These are phyloP conservation scores for Corymbia citriodora DNA, from an alignment of 441 rosid genomes.

Conservation along the genomic window DNA sequence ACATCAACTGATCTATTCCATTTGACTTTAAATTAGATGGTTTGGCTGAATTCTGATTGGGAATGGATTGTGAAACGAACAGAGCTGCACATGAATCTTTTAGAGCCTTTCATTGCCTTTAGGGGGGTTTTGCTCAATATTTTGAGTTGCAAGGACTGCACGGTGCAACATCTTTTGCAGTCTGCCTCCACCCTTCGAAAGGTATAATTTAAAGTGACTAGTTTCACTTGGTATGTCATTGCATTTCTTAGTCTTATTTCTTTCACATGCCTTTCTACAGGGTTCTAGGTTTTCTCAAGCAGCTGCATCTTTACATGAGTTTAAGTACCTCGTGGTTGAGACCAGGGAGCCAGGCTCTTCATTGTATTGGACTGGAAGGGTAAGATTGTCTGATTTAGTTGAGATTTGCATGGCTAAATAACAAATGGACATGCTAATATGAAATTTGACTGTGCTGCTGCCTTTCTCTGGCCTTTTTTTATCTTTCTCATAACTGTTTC, in stretches of 20 bases:
- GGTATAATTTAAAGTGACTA: slow-evolving; percentile 35
- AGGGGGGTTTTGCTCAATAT: slow-evolving; percentile 85
- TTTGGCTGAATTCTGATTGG: slow-evolving; percentile 78
- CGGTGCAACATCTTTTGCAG: slow-evolving; percentile 78
- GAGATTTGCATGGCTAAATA: neutral
- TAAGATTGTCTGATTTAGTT: slow-evolving; percentile 3
- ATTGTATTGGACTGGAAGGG: slow-evolving; percentile 92
- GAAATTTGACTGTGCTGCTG: neutral
- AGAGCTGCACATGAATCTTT: slow-evolving; percentile 88
- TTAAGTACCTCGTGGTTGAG: slow-evolving; percentile 59
- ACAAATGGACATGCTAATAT: neutral
- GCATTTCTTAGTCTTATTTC: slow-evolving; percentile 7
- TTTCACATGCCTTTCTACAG: slow-evolving; percentile 25
- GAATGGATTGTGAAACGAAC: slow-evolving; percentile 58
- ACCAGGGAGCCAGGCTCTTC: slow-evolving; percentile 36
- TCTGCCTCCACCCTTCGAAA: slow-evolving; percentile 91
- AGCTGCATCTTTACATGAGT: slow-evolving; percentile 83
- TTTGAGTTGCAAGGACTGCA: slow-evolving; percentile 59
- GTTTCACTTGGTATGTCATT: slow-evolving; percentile 2
- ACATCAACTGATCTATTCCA: slow-evolving; percentile 4
- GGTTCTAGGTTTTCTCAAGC: slow-evolving; percentile 91
- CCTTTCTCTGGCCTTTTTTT: neutral
- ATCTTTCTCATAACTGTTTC: neutral
- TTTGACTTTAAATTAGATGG: slow-evolving; percentile 45
- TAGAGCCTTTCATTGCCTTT: slow-evolving; percentile 94